Conservation (phyloP, 345 rosid genomes). For the Noccaea bulbosa region DNA sequence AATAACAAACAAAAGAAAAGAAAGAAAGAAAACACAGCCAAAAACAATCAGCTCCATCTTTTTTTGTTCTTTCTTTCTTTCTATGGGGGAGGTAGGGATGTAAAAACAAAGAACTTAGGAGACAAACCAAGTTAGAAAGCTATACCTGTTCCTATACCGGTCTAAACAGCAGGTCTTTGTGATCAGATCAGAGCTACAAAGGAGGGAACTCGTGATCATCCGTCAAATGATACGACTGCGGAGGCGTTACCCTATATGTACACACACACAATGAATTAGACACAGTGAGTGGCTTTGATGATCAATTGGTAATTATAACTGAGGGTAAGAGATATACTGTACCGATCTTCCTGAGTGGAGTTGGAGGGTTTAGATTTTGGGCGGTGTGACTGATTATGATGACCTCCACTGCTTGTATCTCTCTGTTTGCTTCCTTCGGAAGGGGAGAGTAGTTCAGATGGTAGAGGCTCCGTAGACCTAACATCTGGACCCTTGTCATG, state of each 20-base stretch:
- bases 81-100: neutral
- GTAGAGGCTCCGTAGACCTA: constrained; percentile 50
- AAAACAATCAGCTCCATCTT: constrained; percentile 35
- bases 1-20: constrained; percentile 26
- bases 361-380: constrained; percentile 42
- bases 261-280: constrained; percentile 31
- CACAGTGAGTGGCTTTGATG: constrained; percentile 2
- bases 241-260: constrained; percentile 52
- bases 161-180: constrained; percentile 34
- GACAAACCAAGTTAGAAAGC: constrained; percentile 41
- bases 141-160: constrained; percentile 44
- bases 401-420: constrained; percentile 24
- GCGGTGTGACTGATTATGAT: constrained; percentile 38
- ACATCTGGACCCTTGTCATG: constrained; percentile 48
- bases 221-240: constrained; percentile 67
- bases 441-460: constrained; percentile 19
- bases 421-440: constrained; percentile 47
- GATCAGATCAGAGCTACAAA: constrained; percentile 50
- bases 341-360: constrained; percentile 60
- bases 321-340: constrained; percentile 28
- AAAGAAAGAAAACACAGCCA: constrained; percentile 26
- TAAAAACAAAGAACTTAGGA: constrained; percentile 20
- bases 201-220: constrained; percentile 89
- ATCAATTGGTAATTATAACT: neutral
- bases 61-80: neutral